Conservation (phyloP, 805 yeast species). For the Starmerella vitae region DNA sequence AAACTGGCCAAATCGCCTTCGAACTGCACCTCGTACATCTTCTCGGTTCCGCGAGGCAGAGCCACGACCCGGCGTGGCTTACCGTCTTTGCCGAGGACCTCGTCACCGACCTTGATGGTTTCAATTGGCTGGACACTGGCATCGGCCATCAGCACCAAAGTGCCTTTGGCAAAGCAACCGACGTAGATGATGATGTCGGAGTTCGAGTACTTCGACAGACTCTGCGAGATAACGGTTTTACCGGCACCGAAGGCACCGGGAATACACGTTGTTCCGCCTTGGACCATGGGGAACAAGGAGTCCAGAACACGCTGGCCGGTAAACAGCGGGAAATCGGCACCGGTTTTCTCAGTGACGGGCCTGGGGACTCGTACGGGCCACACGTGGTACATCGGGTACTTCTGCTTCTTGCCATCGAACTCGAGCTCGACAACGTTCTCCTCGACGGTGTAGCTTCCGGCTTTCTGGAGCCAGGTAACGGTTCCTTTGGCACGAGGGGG, state of each 20-base stretch:
- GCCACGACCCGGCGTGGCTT: slow-evolving; percentile 30
- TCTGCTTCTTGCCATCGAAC: slow-evolving; percentile 70
- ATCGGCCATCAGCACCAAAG: slow-evolving; percentile 33
- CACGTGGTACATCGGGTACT: slow-evolving; percentile 89
- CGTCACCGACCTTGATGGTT: slow-evolving; percentile 29
- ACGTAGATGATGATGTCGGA: slow-evolving; percentile 93
- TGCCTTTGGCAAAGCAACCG: slow-evolving; percentile 33
- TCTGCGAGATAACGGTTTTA: slow-evolving; percentile 95
- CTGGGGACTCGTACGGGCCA: slow-evolving; percentile 99
- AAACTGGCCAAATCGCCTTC: slow-evolving; percentile 18
- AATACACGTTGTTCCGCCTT: slow-evolving; percentile 99
- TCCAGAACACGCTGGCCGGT: slow-evolving; percentile 99
- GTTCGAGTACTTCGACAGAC: slow-evolving; percentile 91
- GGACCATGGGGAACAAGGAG: slow-evolving; percentile 96
- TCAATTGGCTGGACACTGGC: slow-evolving; percentile 30
- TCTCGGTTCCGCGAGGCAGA: slow-evolving; percentile 34
- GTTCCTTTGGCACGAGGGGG: slow-evolving; percentile 99
- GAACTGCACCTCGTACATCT: slow-evolving; percentile 30
- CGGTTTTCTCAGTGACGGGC: slow-evolving; percentile 86
- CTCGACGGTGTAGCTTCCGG: slow-evolving; percentile 84
- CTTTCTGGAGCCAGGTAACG: slow-evolving; percentile 70
- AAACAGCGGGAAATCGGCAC: slow-evolving; percentile 88
- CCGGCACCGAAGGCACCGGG: slow-evolving; percentile 99
- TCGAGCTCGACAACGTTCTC: slow-evolving; percentile 87
- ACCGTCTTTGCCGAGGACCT: slow-evolving; percentile 36